phyloP scores from a whole-genome alignment of 768 basidiomycete species.

The Phlebiopsis gigantea region DNA sequence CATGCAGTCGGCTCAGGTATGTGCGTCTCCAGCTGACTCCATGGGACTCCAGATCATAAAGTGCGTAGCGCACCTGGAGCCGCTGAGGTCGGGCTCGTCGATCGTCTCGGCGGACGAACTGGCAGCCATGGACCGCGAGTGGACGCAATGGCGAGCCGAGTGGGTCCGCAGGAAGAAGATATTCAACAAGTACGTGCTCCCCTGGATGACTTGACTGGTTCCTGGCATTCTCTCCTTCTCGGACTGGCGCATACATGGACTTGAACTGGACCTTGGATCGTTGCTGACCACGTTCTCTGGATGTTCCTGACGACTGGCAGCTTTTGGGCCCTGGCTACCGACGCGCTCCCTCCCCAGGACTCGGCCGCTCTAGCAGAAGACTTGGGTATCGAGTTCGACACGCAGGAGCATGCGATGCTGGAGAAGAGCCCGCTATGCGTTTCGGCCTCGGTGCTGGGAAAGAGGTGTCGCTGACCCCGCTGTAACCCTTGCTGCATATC shows the following conservation, averaged over 20 bases:
- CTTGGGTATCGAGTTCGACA: slow-evolving; percentile 77
- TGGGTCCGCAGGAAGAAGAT: slow-evolving; percentile 75
- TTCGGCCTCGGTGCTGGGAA: slow-evolving; percentile 18
- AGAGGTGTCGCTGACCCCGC: slow-evolving; percentile 10
- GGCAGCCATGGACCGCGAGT: slow-evolving; percentile 63
- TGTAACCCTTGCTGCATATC: background rate
- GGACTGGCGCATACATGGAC: background rate
- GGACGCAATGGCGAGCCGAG: slow-evolving; percentile 75
- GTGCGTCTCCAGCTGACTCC: background rate
- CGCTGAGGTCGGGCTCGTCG: slow-evolving; percentile 62
- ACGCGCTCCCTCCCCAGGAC: slow-evolving; percentile 62
- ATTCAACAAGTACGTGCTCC: slow-evolving; percentile 59
- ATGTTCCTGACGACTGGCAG: slow-evolving; percentile 31
- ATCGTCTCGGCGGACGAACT: slow-evolving; percentile 71
- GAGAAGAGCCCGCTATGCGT: slow-evolving; percentile 61
- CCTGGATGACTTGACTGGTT: background rate
- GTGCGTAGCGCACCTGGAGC: slow-evolving; percentile 45
- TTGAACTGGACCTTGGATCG: background rate
- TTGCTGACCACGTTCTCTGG: background rate
- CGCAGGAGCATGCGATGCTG: slow-evolving; percentile 59
- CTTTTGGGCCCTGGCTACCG: slow-evolving; percentile 70
- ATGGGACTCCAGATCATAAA: slow-evolving; percentile 27
- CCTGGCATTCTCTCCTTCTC: background rate
- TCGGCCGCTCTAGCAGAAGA: slow-evolving; percentile 64
- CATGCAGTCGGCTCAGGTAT: too few relatives aligned